Evolutionary conservation across 23 red algal genomes (phyloP), one percentile per base, ranked within the genome.

Genomic region (Gracilaria caudata): DNA sequence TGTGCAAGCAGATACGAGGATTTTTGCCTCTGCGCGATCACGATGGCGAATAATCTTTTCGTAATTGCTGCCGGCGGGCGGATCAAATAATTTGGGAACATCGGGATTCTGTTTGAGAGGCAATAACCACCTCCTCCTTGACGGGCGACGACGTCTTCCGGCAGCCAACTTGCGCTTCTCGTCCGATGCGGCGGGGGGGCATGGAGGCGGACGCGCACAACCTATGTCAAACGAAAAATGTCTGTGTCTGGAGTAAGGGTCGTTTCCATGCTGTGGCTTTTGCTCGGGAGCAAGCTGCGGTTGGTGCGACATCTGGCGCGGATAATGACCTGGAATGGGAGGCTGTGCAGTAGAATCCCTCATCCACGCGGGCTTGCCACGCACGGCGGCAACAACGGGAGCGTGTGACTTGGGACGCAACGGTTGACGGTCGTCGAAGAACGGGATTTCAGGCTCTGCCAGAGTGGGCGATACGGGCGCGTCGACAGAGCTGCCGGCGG

Each of bases 11-110:
- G 63, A 74, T 4, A 79, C 55, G 23, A 89, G 43, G n/a, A 68
- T 89, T 43, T 72, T 68, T 25, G 85, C 85, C 60, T 89, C 85
- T 44, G 68, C 68, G 38, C 85, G 68, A 36, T 89, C 85, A 30
- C 85, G 64, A 21, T 73, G 68, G n/a, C 68, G 38, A 39, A 34
- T 43, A 46, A 86, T 86, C 65, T 66, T 73, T 65, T 45, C 85
- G 46, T 51, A 77, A 43, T 55, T 68, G 28, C 64, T 66, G 33
- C 72, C 72, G 17, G 55, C 70, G 17, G 49, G 68, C 57, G 85
- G 85, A 58, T 43, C 40, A 56, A 89, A 89, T 29, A 78, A 25
- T 35, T 56, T 78, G 19, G 71, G 68, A 34, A 41, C 24, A 30
- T 77, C 85, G n/a, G 51, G 44, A 16, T 38, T 59, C 0, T 79